Conservation (phyloP, 306 rosid genomes). For the Cicer yamashitae region DNA sequence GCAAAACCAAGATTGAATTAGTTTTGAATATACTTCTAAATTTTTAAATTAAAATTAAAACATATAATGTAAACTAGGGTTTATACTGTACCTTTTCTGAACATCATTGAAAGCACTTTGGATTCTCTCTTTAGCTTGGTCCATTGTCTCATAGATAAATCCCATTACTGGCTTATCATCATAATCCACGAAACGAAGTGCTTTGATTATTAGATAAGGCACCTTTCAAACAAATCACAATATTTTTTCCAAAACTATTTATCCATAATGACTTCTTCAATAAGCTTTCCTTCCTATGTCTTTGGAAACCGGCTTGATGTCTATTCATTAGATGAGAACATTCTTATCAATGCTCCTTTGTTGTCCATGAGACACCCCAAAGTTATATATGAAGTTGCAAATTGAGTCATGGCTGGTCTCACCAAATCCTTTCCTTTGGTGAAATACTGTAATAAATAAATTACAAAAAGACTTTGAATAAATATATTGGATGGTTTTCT, state of each 20-base stretch:
- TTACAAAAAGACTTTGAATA: background rate
- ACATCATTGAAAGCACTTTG: background rate
- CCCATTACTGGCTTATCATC: no score
- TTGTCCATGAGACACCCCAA: background rate
- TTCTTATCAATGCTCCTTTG: background rate
- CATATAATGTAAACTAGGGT: background rate
- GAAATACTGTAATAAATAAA: background rate
- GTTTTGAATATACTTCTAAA: background rate
- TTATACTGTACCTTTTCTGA: background rate
- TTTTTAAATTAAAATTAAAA: no score
- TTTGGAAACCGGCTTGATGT: background rate
- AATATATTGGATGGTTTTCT: background rate
- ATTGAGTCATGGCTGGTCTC: background rate
- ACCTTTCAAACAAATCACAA: no score
- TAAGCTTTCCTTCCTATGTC: no score
- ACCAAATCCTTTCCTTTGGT: background rate
- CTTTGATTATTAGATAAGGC: no score
- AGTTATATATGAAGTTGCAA: background rate
- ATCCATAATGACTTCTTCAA: no score
- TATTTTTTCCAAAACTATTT: no score
- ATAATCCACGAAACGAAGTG: no score
- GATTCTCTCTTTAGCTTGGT: no score
- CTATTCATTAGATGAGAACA: background rate
- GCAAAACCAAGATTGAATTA: background rate
- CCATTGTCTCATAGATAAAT: no score